Evolutionary conservation across 1,139 yeast species (phyloP), one percentile per base, ranked within the genome.

Genomic region (Saccharomyces pastorianus): DNA sequence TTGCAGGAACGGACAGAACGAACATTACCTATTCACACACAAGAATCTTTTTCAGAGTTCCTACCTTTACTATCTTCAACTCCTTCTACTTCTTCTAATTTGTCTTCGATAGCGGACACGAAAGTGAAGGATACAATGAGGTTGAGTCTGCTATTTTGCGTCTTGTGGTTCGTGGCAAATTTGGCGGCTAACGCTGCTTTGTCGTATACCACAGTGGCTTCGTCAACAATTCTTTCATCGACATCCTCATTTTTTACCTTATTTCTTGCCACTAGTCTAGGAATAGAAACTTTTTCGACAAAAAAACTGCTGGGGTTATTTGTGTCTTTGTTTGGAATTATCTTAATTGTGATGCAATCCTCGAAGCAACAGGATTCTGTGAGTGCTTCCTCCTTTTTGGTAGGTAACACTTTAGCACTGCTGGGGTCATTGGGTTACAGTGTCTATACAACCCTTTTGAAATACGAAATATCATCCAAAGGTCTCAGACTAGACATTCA

Each of bases 241-340:
- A 90, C 98, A 0, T 86, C 96, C 6, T 87, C 96, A 13, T 90
- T 93, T 67, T 93, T 93, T 78, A 93, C 99, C 0, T 76, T 93
- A 48, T 63, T 90, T 3, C 77, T 91, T n/a, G 98, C 98, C 0
- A 82, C 83, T 54, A 58, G 86, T 25, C 84, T 83, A 58, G 75
- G 83, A 31, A 80, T 90, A 7, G 99, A 93, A 70, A 72, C 71
- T 31, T 80, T 91, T 63, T 87, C 82, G 62, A 66, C 70, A 27
- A 75, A 78, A 48, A 93, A 93, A 68, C 70, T 90, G 1, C 65
- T 79, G 31, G 95, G 96, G 0, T 77, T 89, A 9, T 59, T 84
- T 2, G 74, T 88, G 9, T 85, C 96, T 25, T 82, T 91, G 58
- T 59, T 81, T 3, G 99, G 99, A 8, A 93, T 93, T 5, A 47